These are phyloP conservation scores for Ambrosia artemisiifolia DNA, from an alignment of 129 eudicot species.

Conservation along the genomic window DNA sequence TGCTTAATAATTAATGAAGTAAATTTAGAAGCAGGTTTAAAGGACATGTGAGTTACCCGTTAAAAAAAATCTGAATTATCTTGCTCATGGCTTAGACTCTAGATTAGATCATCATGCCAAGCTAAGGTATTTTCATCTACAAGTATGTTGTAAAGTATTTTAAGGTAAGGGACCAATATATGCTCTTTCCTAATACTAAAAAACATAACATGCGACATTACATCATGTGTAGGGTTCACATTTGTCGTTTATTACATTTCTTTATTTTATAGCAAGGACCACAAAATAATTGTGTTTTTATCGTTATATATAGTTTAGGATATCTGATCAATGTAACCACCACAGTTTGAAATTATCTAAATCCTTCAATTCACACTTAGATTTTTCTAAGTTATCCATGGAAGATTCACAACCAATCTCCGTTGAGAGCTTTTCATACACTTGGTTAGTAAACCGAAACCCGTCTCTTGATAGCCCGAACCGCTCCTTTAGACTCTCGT, in stretches of 20 bases:
- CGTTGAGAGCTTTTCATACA: conserved; percentile 75
- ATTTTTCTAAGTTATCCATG: conserved; percentile 24
- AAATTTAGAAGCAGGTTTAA: too few species aligned
- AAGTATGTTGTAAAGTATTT: background rate
- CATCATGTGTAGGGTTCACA: conserved; percentile 63
- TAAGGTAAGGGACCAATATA: conserved; percentile 18
- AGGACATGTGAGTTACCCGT: too few species aligned
- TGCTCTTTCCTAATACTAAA: conserved; percentile 24
- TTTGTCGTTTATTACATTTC: conserved; percentile 34
- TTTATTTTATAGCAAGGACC: conserved; percentile 26
- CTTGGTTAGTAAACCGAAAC: conserved; percentile 46
- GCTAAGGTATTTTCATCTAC: background rate
- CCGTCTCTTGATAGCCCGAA: conserved; percentile 37
- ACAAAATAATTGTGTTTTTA: conserved; percentile 27
- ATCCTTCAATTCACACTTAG: background rate
- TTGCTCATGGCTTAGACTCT: too few species aligned
- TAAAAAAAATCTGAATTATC: too few species aligned
- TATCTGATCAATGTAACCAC: background rate
- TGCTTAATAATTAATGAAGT: too few species aligned
- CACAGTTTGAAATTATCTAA: background rate
- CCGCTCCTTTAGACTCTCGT: conserved; percentile 46
- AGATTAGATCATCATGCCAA: background rate
- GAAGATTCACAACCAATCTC: conserved; percentile 58
- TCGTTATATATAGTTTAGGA: conserved; percentile 19
- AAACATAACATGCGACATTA: conserved; percentile 31